Conservation (phyloP, 2,329 filamentous ascomycete genomes). For the Zelopaecilomyces penicillatus region DNA sequence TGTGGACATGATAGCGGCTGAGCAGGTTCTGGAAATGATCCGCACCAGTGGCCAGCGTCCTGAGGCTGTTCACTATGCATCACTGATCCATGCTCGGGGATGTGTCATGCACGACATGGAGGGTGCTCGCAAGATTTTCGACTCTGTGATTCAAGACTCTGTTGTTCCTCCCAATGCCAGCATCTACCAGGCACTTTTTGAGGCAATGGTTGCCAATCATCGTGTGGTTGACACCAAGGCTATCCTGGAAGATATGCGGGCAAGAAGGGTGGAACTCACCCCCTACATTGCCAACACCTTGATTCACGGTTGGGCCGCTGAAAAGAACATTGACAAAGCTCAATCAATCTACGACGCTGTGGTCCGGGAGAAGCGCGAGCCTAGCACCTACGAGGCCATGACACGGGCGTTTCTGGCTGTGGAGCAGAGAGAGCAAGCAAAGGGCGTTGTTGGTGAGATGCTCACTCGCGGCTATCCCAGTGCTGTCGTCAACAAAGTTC, state of each 20-base stretch:
- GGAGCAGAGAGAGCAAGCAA: conserved; percentile 69
- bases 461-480: conserved; percentile 80
- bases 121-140: conserved; percentile 73
- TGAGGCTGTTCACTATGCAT: conserved; percentile 92
- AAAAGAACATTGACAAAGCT: conserved; percentile 72
- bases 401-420: conserved; percentile 82
- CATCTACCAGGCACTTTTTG: conserved; percentile 93
- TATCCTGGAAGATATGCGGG: conserved; percentile 67
- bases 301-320: conserved; percentile 91
- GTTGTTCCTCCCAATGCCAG: conserved; percentile 69
- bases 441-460: conserved; percentile 80
- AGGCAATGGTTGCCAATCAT: conserved; percentile 94
- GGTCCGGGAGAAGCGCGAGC: conserved; percentile 71
- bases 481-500: conserved; percentile 87
- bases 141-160: conserved; percentile 62
- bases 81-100: conserved; percentile 89
- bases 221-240: conserved; percentile 67
- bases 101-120: conserved; percentile 89
- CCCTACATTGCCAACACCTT: conserved; percentile 97
- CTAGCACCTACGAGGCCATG: conserved; percentile 98
- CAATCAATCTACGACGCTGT: conserved; percentile 74
- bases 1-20: conserved; percentile 77
- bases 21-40: conserved; percentile 74
- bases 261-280: conserved; percentile 71
- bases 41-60: conserved; percentile 64